Evolutionary conservation across 208 protist species (phyloP).

Genomic region (Wallacemonas sp.): DNA sequence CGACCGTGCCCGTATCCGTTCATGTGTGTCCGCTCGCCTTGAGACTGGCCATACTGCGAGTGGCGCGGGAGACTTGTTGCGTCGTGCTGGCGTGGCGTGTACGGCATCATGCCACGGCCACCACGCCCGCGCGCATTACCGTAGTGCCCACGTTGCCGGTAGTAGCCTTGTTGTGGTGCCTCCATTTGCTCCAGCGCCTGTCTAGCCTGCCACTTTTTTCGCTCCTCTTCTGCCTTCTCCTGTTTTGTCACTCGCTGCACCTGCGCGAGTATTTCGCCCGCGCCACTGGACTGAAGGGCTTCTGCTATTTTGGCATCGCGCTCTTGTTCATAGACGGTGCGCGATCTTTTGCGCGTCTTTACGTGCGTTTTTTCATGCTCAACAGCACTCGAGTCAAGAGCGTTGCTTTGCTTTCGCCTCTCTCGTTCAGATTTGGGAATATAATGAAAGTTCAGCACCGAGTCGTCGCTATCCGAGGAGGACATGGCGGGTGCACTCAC

Average conservation of each 20-base stretch:
- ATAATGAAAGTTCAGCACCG: conserved; percentile 16
- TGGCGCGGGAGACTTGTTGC: too few species aligned
- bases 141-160: too few species aligned
- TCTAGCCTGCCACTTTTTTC: not conserved
- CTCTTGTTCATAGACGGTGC: conserved; percentile 69
- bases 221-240: not conserved
- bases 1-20: too few species aligned
- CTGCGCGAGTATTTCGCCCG: not conserved
- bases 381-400: not conserved
- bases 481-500: not conserved
- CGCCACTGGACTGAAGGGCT: conserved; percentile 20
- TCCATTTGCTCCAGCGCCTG: not conserved
- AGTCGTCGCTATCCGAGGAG: conserved; percentile 11
- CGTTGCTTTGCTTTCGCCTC: not conserved
- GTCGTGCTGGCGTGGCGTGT: too few species aligned
- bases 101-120: too few species aligned
- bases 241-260: not conserved
- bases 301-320: conserved; percentile 50
- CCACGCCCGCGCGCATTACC: too few species aligned
- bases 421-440: conserved; percentile 16
- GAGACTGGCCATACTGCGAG: too few species aligned
- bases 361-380: too few species aligned
- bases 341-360: conserved; percentile 14
- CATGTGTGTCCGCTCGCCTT: too few species aligned
- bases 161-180: too few species aligned